phyloP scores from a whole-genome alignment of 1,139 yeast species.

The Yamadazyma songkhlaensis region DNA sequence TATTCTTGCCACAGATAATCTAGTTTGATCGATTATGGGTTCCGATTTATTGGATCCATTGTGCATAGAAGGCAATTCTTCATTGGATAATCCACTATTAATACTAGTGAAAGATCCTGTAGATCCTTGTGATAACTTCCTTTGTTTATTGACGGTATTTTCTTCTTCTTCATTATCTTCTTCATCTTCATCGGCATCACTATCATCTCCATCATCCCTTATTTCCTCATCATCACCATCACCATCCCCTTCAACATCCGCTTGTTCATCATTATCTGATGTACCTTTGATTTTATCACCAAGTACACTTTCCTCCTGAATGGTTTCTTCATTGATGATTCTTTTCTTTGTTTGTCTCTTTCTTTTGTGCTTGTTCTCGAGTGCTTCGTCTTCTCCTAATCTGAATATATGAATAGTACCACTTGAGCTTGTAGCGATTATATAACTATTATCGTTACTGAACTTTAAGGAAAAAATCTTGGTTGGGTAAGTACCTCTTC shows the following conservation, averaged over 20 bases:
- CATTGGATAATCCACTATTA: conserved; percentile 30
- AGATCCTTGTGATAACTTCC: conserved; percentile 42
- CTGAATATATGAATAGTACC: conserved; percentile 92
- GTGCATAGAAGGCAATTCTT: conserved; percentile 19
- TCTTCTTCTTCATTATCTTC: conserved; percentile 8
- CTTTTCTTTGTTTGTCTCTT: conserved; percentile 21
- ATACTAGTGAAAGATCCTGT: conserved; percentile 37
- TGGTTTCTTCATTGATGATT: conserved; percentile 25
- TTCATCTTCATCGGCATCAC: conserved; percentile 10
- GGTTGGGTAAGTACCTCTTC: conserved; percentile 94
- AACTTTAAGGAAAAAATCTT: conserved; percentile 81
- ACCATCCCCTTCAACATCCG: conserved; percentile 12
- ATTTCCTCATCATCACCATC: conserved; percentile 14
- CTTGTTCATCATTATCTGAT: conserved; percentile 22
- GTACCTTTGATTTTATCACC: conserved; percentile 12
- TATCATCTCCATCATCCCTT: conserved; percentile 26
- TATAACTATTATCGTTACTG: conserved; percentile 68
- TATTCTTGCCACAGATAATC: conserved; percentile 71
- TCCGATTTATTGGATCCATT: conserved; percentile 35
- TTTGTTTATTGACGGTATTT: conserved; percentile 24
- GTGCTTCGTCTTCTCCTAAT: conserved; percentile 58
- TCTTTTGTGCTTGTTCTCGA: conserved; percentile 38
- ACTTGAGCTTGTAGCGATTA: conserved; percentile 86
- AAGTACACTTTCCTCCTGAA: conserved; percentile 24
- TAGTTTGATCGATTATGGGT: conserved; percentile 66